Evolutionary conservation across 2,329 filamentous ascomycete genomes (phyloP), one percentile per base, ranked within the genome.

Genomic region (Cadophora sp.): DNA sequence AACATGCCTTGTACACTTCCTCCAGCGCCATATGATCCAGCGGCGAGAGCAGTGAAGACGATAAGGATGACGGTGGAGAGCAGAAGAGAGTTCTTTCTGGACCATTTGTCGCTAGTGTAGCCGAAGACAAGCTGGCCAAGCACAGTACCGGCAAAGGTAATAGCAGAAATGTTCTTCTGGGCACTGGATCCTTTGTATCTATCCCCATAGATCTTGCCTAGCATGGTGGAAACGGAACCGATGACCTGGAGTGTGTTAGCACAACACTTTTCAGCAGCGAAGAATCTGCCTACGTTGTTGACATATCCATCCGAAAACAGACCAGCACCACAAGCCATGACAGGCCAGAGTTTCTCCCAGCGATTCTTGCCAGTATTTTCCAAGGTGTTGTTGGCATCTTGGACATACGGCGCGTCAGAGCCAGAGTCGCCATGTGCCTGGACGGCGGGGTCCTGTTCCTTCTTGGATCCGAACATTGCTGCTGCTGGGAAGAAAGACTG

Each of bases 251-350:
- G 59, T 33, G 13, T 33, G 39, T 70, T 27, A 70, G 58, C 58
- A 33, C 24, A 45, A 22, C 55, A n/a, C 20, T 48, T 8, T 2
- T 16, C 6, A 43, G 18, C 9, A n/a, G n/a, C 16, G n/a, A 16
- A n/a, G 36, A 22, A 20, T 9, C 24, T 36, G 43, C 81, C 73
- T 80, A 93, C 92, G 75, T 92, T 93, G 80, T 97, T 96, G 76
- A 97, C 87, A 78, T 97, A 97, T 18, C 94, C 94, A 78, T 97
- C 94, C 27, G 91, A 94, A 80, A 97, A 97, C 1, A 97, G 84
- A 74, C 94, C 94, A 61, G 94, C 92, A 71, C 94, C 94, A 76
- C 93, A 97, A 51, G 94, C 94, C 73, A 97, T 90, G 0, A 93
- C 75, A 16, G 94, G 93, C 84, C 73, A 77, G 7, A 77, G 45